These are phyloP conservation scores for Claviceps sp. DNA, from an alignment of 2,329 filamentous ascomycete species.

Conservation along the genomic window DNA sequence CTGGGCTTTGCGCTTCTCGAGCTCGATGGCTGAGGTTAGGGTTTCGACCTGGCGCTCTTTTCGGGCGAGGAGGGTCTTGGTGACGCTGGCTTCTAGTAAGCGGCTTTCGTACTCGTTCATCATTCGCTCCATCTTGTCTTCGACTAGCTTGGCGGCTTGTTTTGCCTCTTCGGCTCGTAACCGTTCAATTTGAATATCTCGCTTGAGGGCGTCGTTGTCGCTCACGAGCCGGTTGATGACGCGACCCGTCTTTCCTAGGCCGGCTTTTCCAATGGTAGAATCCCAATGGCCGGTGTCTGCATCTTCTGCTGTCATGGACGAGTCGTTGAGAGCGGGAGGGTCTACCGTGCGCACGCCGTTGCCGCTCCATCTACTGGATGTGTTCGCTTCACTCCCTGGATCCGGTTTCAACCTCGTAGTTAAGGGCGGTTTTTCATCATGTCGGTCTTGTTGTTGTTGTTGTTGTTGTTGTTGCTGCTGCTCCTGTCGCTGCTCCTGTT, in stretches of 20 bases:
- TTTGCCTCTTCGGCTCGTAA: slow-evolving; percentile 57
- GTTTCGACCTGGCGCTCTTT: slow-evolving; percentile 65
- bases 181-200: slow-evolving; percentile 55
- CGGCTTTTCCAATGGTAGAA: slow-evolving; percentile 55
- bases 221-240: slow-evolving; percentile 73
- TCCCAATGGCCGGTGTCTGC: slow-evolving; percentile 38
- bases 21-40: slow-evolving; percentile 48
- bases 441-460: background rate
- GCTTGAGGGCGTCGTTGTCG: slow-evolving; percentile 65
- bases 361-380: slow-evolving; percentile 19
- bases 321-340: slow-evolving; percentile 14
- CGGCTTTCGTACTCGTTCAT: slow-evolving; percentile 56
- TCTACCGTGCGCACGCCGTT: slow-evolving; percentile 20
- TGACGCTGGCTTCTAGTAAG: slow-evolving; percentile 56
- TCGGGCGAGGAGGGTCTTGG: slow-evolving; percentile 54
- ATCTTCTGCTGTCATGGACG: slow-evolving; percentile 19
- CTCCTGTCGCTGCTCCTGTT: background rate
- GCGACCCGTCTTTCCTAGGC: slow-evolving; percentile 59
- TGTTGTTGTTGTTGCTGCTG: background rate
- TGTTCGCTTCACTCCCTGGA: slow-evolving; percentile 10
- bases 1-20: slow-evolving; percentile 48
- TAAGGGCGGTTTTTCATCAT: slow-evolving; percentile 19
- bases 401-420: slow-evolving; percentile 24
- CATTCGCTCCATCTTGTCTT: slow-evolving; percentile 58
- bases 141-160: slow-evolving; percentile 51